Conservation (phyloP, 2,329 filamentous ascomycete genomes). For the Pyricularia sp. region DNA sequence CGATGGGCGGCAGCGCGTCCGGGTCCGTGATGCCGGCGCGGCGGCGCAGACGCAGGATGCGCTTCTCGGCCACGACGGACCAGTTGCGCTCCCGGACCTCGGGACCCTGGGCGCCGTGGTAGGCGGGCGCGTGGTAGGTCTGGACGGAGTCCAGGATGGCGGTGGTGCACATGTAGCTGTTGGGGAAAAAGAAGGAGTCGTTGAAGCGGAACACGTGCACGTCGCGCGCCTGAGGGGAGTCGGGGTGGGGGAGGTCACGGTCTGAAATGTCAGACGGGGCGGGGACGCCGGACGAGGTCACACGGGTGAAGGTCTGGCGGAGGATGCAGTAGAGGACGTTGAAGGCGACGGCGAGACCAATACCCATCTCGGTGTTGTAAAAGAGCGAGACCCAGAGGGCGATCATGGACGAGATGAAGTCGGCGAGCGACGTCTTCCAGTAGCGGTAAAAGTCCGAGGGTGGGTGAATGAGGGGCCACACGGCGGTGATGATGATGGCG, state of each 20-base stretch:
- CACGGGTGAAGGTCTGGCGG: constrained; percentile 43
- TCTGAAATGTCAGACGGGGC: constrained; percentile 18
- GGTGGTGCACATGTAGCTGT: constrained; percentile 43
- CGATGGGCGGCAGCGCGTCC: constrained; percentile 27
- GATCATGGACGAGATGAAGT: constrained; percentile 55
- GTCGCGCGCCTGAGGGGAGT: constrained; percentile 22
- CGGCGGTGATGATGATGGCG: constrained; percentile 58
- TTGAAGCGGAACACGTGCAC: constrained; percentile 47
- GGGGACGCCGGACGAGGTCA: constrained; percentile 20
- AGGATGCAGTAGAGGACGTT: constrained; percentile 52
- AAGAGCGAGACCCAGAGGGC: constrained; percentile 57
- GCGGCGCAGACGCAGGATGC: constrained; percentile 34
- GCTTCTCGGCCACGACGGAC: constrained; percentile 41
- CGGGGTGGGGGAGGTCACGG: constrained; percentile 21
- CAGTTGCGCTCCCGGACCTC: constrained; percentile 34
- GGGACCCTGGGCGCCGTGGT: constrained; percentile 20
- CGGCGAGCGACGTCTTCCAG: constrained; percentile 55
- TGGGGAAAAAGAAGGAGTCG: constrained; percentile 51
- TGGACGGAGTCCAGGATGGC: constrained; percentile 40
- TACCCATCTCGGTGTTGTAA: constrained; percentile 49
- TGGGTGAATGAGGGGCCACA: constrained; percentile 51
- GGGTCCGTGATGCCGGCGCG: constrained; percentile 23
- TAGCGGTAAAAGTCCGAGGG: constrained; percentile 51
- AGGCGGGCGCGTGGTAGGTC: constrained; percentile 30
- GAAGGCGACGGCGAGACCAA: constrained; percentile 51